phyloP scores from a whole-genome alignment of 352 stramenopile species.

The Blastocystis hominis region DNA sequence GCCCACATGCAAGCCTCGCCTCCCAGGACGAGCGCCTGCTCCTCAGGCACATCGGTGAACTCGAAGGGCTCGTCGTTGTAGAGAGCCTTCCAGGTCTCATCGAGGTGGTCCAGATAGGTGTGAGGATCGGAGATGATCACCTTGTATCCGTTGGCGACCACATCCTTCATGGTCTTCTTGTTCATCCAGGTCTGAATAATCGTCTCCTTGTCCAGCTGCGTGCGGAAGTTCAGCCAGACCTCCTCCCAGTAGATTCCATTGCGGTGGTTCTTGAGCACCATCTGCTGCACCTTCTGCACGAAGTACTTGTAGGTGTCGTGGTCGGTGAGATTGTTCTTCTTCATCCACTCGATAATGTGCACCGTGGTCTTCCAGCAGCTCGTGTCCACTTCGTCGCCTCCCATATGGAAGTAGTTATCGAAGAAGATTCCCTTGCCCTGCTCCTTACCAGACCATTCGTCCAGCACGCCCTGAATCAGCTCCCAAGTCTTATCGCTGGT shows the following conservation, averaged over 20 bases:
- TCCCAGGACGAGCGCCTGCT: constrained; percentile 62
- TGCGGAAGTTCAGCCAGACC: constrained; percentile 63
- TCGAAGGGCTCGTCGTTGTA: constrained; percentile 64
- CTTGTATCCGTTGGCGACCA: constrained; percentile 59
- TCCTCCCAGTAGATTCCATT: constrained; percentile 65
- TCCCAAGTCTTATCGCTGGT: constrained; percentile 54
- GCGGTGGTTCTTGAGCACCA: constrained; percentile 58
- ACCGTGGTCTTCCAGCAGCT: constrained; percentile 60
- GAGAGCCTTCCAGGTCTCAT: constrained; percentile 62
- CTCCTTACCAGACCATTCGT: constrained; percentile 25
- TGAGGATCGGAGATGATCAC: constrained; percentile 56
- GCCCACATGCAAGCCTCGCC: constrained; percentile 62
- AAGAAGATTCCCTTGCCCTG: constrained; percentile 49
- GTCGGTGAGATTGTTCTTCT: constrained; percentile 50
- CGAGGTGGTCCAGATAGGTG: constrained; percentile 68
- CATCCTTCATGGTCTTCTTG: constrained; percentile 51
- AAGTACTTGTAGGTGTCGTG: constrained; percentile 58
- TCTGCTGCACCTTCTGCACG: constrained; percentile 58
- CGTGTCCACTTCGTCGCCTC: constrained; percentile 60
- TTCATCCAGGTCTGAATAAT: constrained; percentile 65
- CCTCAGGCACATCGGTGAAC: constrained; percentile 56
- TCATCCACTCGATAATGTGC: constrained; percentile 58
- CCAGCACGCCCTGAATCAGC: constrained; percentile 57
- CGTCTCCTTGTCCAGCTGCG: constrained; percentile 56
- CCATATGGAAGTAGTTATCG: constrained; percentile 61